These are phyloP conservation scores for Scutellaria minor DNA, from an alignment of 257 asterid genomes.

Conservation along the genomic window DNA sequence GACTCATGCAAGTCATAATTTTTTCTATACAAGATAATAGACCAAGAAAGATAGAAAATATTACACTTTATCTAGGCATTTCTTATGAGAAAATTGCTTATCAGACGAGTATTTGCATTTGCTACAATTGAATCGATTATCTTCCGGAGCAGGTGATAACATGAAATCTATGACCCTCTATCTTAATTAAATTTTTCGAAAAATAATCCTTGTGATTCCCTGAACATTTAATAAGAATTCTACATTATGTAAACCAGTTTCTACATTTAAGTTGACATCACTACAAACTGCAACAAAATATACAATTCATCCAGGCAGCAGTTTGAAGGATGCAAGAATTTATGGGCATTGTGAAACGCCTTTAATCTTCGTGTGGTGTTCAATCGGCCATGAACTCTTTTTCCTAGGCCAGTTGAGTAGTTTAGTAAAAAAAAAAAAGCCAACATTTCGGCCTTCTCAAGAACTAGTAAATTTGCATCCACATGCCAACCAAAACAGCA, in stretches of 20 bases:
- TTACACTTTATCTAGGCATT: constrained; percentile 13
- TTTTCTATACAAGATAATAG: neutral
- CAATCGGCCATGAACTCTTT: too few species aligned
- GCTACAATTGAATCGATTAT: neutral
- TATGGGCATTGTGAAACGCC: too few species aligned
- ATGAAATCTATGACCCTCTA: neutral
- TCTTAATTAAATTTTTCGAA: neutral
- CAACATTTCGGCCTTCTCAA: neutral
- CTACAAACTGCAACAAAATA: too few species aligned
- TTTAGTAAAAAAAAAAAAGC: too few species aligned
- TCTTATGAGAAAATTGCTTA: constrained; percentile 17
- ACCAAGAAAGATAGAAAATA: neutral
- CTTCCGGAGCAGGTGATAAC: neutral
- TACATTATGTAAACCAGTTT: neutral
- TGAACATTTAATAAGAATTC: neutral
- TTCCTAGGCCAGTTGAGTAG: too few species aligned
- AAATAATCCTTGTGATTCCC: neutral
- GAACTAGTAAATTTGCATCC: neutral
- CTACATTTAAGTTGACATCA: too few species aligned
- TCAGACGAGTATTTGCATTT: neutral
- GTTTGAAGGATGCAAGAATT: too few species aligned
- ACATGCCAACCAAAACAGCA: neutral
- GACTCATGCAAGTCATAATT: neutral
- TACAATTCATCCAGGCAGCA: too few species aligned
- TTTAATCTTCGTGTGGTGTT: too few species aligned